Conservation (phyloP, 176 grass and related monocot genomes). For the Phoenix dactylifera region DNA sequence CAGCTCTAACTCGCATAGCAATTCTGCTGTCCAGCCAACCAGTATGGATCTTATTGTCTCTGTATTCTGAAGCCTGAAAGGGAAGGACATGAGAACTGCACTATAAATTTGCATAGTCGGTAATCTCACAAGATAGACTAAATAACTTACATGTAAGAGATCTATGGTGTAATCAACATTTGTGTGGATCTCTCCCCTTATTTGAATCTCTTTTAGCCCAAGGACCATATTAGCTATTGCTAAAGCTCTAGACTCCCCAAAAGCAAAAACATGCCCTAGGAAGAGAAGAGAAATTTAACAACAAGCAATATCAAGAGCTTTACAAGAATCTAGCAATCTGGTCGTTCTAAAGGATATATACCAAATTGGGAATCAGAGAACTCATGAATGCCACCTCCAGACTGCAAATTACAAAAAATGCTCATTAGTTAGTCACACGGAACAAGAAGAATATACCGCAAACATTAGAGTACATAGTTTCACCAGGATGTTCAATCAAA, state of each 20-base stretch:
- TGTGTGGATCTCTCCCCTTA: conserved; percentile 88
- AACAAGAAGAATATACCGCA: not conserved
- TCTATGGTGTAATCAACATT: conserved; percentile 99
- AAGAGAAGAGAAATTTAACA: conserved; percentile 19
- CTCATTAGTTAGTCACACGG: conserved; percentile 12
- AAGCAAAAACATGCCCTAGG: conserved; percentile 98
- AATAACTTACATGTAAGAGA: conserved; percentile 88
- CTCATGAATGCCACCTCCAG: conserved; percentile 98
- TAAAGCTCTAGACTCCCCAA: conserved; percentile 86
- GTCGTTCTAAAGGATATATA: conserved; percentile 24
- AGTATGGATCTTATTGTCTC: conserved; percentile 96
- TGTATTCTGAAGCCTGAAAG: conserved; percentile 65
- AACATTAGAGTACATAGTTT: no score
- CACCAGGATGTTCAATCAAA: no score
- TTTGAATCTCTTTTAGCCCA: conserved; percentile 98
- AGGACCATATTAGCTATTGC: conserved; percentile 99
- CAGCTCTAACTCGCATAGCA: conserved; percentile 98
- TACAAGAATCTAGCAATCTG: conserved; percentile 5
- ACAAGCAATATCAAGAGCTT: conserved; percentile 9
- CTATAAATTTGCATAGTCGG: conserved; percentile 13
- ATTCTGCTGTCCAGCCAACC: conserved; percentile 99
- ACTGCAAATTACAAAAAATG: conserved; percentile 36
- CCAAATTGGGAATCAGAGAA: conserved; percentile 99
- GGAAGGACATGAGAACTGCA: conserved; percentile 14
- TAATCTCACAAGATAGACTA: conserved; percentile 4